Evolutionary conservation across 2,329 filamentous ascomycete genomes (phyloP).

Genomic region (Calonectria henricotiae): DNA sequence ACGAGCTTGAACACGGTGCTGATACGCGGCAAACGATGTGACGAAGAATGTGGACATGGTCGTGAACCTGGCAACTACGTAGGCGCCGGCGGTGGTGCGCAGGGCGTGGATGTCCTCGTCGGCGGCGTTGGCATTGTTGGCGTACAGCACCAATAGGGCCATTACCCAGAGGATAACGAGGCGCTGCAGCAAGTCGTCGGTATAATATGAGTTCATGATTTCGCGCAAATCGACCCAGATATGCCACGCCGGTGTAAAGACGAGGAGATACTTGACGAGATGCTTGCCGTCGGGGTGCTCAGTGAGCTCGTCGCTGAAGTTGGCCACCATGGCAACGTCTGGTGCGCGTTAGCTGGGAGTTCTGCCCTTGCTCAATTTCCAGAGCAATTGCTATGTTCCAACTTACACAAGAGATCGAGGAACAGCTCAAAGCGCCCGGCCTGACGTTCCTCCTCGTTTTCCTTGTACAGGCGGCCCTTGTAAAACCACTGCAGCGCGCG

Average conservation of each 20-base stretch:
- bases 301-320: constrained; percentile 66
- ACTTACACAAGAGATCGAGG: constrained; percentile 65
- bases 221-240: constrained; percentile 68
- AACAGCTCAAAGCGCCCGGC: constrained; percentile 67
- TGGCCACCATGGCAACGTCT: constrained; percentile 67
- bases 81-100: constrained; percentile 64
- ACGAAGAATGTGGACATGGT: constrained; percentile 60
- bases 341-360: constrained; percentile 43
- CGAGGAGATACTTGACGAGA: constrained; percentile 66
- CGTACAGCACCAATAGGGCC: constrained; percentile 66
- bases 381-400: not conserved
- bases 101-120: constrained; percentile 63
- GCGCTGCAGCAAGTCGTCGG: constrained; percentile 66
- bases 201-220: constrained; percentile 70
- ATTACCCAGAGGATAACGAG: constrained; percentile 68
- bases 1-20: constrained; percentile 65
- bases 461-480: constrained; percentile 60
- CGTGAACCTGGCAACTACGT: constrained; percentile 63
- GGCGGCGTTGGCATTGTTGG: constrained; percentile 64
- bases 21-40: constrained; percentile 65
- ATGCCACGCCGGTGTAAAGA: constrained; percentile 67
- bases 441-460: constrained; percentile 63
- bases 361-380: not conserved
- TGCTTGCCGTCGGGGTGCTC: constrained; percentile 63
- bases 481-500: constrained; percentile 66